Evolutionary conservation across 306 rosid species (phyloP).

Genomic region (Vigna reflexopilosa): DNA sequence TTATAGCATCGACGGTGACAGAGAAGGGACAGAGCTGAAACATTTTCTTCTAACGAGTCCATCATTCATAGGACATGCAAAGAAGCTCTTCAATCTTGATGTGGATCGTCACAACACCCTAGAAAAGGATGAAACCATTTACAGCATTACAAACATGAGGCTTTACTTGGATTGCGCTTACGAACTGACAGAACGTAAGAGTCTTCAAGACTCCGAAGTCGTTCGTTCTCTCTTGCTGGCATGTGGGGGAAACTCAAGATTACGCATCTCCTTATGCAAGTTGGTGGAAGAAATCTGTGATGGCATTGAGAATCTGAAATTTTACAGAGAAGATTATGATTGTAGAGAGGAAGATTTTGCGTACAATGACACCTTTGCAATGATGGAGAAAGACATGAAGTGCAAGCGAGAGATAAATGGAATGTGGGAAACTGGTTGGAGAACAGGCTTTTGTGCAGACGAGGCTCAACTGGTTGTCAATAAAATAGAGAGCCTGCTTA

Average conservation of each 20-base stretch:
- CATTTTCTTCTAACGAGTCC: conserved; percentile 3
- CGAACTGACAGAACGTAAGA: background rate
- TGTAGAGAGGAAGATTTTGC: conserved; percentile 24
- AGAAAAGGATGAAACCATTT: background rate
- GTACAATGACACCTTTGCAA: conserved; percentile 42
- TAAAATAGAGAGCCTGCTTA: conserved; percentile 57
- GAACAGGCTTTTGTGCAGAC: conserved; percentile 56
- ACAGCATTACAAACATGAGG: background rate
- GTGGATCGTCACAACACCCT: background rate
- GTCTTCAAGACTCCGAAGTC: conserved; percentile 25
- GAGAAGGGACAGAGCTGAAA: conserved; percentile 14
- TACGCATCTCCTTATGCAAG: background rate
- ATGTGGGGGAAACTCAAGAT: background rate
- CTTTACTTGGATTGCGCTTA: conserved; percentile 20
- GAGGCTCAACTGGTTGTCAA: conserved; percentile 68
- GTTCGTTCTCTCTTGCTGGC: background rate
- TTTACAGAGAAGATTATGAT: conserved; percentile 45
- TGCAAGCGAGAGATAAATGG: conserved; percentile 28
- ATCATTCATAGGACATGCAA: conserved; percentile 20
- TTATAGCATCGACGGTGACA: background rate
- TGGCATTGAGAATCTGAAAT: conserved; percentile 49
- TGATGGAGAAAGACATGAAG: conserved; percentile 25
- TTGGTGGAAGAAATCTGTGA: conserved; percentile 59
- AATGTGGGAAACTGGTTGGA: conserved; percentile 72
- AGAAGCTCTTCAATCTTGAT: conserved; percentile 19